These are phyloP conservation scores for Penicillium daleae DNA, from an alignment of 495 filamentous ascomycete genomes.

Conservation along the genomic window DNA sequence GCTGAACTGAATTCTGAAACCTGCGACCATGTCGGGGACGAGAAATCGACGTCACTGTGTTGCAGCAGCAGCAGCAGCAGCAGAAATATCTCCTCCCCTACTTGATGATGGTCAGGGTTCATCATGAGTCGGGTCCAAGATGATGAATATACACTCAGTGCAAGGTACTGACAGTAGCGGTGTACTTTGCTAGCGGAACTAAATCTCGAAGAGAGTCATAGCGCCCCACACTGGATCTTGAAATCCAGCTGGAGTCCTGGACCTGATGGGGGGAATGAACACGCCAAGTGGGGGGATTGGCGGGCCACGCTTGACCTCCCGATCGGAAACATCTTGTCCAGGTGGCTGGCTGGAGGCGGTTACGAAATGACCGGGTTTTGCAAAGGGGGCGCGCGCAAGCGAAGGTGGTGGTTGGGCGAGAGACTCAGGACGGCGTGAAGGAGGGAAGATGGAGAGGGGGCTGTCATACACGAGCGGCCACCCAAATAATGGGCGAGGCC, in stretches of 20 bases:
- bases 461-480: too few relatives aligned
- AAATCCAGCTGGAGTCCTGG: conserved; percentile 27
- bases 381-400: not conserved
- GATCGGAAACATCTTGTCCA: conserved; percentile 7
- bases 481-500: too few relatives aligned
- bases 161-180: conserved; percentile 17
- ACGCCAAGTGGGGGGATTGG: conserved; percentile 19
- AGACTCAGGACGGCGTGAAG: not conserved
- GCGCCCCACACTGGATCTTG: conserved; percentile 25
- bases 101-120: not conserved
- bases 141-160: conserved; percentile 11
- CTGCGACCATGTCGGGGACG: not conserved
- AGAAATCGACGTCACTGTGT: conserved; percentile 1
- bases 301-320: conserved; percentile 9
- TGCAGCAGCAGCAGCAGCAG: not conserved
- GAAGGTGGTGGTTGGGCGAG: conserved; percentile 1
- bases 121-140: not conserved
- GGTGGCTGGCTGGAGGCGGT: conserved; percentile 29
- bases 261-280: conserved; percentile 8
- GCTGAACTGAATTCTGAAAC: not conserved
- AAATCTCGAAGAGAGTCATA: conserved; percentile 21
- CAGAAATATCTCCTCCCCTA: not conserved
- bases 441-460: not conserved
- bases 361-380: conserved; percentile 14
- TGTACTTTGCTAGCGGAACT: conserved; percentile 17